Base-by-base conservation (phyloP, 2,329 filamentous ascomycete genomes). In the Diaporthe eres region DNA sequence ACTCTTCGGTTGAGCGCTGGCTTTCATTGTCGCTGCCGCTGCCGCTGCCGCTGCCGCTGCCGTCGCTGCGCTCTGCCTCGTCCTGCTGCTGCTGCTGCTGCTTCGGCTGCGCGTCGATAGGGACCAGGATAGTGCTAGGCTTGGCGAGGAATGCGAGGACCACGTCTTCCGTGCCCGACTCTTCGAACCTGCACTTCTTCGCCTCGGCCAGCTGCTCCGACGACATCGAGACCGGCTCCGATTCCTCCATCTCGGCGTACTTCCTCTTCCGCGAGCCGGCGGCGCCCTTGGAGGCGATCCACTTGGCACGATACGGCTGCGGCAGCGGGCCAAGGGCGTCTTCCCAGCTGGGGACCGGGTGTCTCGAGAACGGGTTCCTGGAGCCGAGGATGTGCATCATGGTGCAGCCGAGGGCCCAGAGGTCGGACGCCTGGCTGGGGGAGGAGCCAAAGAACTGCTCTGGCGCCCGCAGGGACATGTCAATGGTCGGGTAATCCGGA, bases 1-100 rank as follows among this genome's bases (percentile, higher is more conserved):
- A 0, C 17, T 9, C 1, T 39, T 3, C 10, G n/a, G 7, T 0
- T 19, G 15, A 15, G 8, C 12, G 5, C 6, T 22, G 2, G 25
- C 13, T 19, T 2, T 3, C 4, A 12, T 13, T 8, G 60, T 47
- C 10, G 22, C 4, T 2, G 10, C 15, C n/a, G 53, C 19, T 8
- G 13, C 22, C 34, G 22, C 25, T 8, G 60, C 31, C 10, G 22
- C 4, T 2, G 10, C 15, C n/a, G 53, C 19, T 8, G 13, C 22
- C 34, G 22, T 60, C 34, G 34, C 22, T 12, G 3, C 0, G 1
- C 17, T 49, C 44, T 44, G 42, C 15, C 42, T 25, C 4, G 9
- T 53, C 22, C 9, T 12, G 22, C 19, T 49, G 8, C 19, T n/a
- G 10, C 28, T 17, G 12, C 28, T 25, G 1, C 17, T 25, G 19